Percentiles rank a stretch among this genome's conserved stretches.
Evolutionary conservation across 805 yeast species (phyloP).

Genomic region (Saccharomycopsis lassenensis): DNA sequence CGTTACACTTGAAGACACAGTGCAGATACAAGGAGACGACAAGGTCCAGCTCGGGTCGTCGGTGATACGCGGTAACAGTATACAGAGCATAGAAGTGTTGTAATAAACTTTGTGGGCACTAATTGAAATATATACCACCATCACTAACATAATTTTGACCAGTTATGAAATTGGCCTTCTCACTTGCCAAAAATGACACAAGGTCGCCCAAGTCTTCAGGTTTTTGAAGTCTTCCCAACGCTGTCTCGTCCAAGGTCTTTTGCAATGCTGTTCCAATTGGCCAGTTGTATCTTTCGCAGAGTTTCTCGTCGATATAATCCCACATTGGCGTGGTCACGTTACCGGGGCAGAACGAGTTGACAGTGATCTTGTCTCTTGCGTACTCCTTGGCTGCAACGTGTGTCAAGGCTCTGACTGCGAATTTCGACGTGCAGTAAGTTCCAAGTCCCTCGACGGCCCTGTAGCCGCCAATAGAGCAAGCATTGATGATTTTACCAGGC

Average conservation of each 20-base stretch:
- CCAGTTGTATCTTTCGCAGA: conserved; percentile 22
- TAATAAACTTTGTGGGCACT: too few species aligned
- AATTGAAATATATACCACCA: conserved; percentile 26
- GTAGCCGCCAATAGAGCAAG: conserved; percentile 51
- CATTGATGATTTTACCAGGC: conserved; percentile 37
- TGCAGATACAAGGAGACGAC: conserved; percentile 46
- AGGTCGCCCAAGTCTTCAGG: conserved; percentile 29
- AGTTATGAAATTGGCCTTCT: conserved; percentile 28
- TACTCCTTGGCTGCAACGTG: conserved; percentile 48
- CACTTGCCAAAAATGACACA: conserved; percentile 27
- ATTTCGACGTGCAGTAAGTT: conserved; percentile 59
- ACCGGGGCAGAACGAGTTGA: conserved; percentile 60
- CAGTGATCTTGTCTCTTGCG: conserved; percentile 39
- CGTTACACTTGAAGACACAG: conserved; percentile 24
- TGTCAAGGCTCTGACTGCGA: conserved; percentile 56
- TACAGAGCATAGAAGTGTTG: conserved; percentile 55
- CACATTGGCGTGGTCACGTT: conserved; percentile 21
- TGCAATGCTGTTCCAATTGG: conserved; percentile 23
- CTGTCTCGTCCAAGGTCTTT: conserved; percentile 22
- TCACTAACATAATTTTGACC: conserved; percentile 28
- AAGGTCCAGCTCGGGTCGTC: conserved; percentile 53
- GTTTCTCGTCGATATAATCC: conserved; percentile 21
- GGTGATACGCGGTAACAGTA: conserved; percentile 70
- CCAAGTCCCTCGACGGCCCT: conserved; percentile 40
- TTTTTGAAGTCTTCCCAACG: conserved; percentile 27